A percentile compares a stretch with the other conserved stretches of the same genome.
Evolutionary conservation across 495 filamentous ascomycete genomes (phyloP).

Genomic region (Annulohypoxylon maeteangense): DNA sequence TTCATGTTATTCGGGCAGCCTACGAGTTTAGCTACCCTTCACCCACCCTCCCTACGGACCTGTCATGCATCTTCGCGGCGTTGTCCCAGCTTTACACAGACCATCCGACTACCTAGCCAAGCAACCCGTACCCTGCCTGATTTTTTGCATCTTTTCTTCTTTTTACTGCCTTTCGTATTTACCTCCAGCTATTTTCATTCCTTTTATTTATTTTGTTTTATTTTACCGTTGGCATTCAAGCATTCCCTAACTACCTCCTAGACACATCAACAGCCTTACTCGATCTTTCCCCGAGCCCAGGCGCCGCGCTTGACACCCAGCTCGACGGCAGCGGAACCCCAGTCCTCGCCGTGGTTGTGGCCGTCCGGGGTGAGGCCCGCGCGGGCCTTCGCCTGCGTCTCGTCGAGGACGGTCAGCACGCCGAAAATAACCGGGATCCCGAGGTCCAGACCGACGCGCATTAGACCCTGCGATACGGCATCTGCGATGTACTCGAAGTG

Average conservation of each 20-base stretch:
- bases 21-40: conserved; percentile 7
- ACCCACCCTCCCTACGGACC: neutral
- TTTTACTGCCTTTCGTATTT: neutral
- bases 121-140: neutral
- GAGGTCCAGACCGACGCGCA: conserved; percentile 90
- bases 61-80: neutral
- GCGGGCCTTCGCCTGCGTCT: conserved; percentile 85
- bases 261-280: conserved; percentile 30
- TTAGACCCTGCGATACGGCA: conserved; percentile 86
- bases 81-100: neutral
- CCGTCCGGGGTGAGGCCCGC: conserved; percentile 75
- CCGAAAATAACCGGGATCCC: conserved; percentile 93
- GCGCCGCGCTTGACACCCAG: conserved; percentile 74
- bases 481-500: conserved; percentile 99
- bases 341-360: conserved; percentile 90
- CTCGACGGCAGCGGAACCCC: conserved; percentile 82
- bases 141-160: neutral
- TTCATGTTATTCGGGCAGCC: conserved; percentile 3
- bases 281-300: conserved; percentile 73
- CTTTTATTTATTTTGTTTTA: neutral
- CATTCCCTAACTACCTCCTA: neutral
- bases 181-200: neutral
- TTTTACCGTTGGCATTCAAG: neutral
- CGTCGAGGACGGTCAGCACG: conserved; percentile 85
- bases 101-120: neutral